Evolutionary conservation across 2,329 filamentous ascomycete species (phyloP), one percentile per base, ranked within the genome.

Genomic region (Neofusicoccum laricinum): DNA sequence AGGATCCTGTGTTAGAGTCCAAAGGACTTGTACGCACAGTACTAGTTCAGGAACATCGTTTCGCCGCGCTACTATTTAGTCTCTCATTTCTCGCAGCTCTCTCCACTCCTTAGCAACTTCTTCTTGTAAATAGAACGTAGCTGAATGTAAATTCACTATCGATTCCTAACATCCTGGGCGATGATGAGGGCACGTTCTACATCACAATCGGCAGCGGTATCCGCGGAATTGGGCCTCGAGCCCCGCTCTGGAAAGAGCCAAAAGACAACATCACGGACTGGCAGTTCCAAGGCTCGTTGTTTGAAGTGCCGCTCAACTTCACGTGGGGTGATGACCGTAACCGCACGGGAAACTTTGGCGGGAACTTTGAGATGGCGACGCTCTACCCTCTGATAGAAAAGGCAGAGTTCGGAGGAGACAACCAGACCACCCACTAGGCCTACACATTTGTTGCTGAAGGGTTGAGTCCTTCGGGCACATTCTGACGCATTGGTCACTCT

Each of bases 121-220:
- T n/a, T n/a, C n/a, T n/a, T n/a, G n/a, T n/a, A n/a, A n/a, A n/a
- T n/a, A n/a, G n/a, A n/a, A n/a, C n/a, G n/a, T n/a, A n/a, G n/a
- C n/a, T n/a, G n/a, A n/a, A n/a, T n/a, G n/a, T n/a, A n/a, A n/a
- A n/a, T n/a, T n/a, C n/a, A n/a, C n/a, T n/a, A n/a, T n/a, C n/a
- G n/a, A n/a, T n/a, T n/a, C n/a, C n/a, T n/a, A n/a, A n/a, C n/a
- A n/a, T n/a, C n/a, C 74, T 81, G 4, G 77, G 75, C 4, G 70
- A 78, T 15, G 65, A 69, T 10, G 77, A 80, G 65, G 78, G 79
- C 3, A 79, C 81, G 64, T 82, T 78, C 71, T 82, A 78, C 65
- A 76, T 78, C 32, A 79, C 80, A 12, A 75, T 81, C 45, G 80
- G 80, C 2, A 80, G 78, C 36, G 80, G 80, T 14, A 81, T 82